Percentiles rank a stretch among this genome's conserved stretches.
Conservation (phyloP, 2,329 filamentous ascomycete species). For the Alternaria burnsii region DNA sequence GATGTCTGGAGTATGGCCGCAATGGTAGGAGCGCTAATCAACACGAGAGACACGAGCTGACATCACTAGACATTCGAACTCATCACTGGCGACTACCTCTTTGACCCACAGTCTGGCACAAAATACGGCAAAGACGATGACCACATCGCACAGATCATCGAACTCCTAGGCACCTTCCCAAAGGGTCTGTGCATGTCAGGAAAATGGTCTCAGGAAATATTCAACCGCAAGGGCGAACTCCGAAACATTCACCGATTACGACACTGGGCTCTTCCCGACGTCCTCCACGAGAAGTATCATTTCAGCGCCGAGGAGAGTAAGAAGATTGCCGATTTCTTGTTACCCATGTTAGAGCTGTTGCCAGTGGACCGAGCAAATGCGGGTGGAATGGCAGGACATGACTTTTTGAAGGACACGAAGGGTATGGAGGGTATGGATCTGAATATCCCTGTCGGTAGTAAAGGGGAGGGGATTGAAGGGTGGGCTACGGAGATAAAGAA, state of each 20-base stretch:
- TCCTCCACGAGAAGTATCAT: conserved; percentile 95
- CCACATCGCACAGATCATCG: conserved; percentile 98
- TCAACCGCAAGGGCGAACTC: conserved; percentile 96
- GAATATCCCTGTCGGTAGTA: conserved; percentile 78
- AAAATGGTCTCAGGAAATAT: conserved; percentile 98
- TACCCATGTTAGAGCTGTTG: conserved; percentile 88
- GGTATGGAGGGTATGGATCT: conserved; percentile 86
- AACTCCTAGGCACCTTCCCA: conserved; percentile 91
- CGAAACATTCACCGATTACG: conserved; percentile 96
- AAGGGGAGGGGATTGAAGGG: conserved; percentile 91
- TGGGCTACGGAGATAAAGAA: conserved; percentile 88
- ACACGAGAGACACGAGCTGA: conserved; percentile 16
- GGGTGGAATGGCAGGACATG: conserved; percentile 89
- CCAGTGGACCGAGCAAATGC: conserved; percentile 93
- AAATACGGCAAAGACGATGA: conserved; percentile 99
- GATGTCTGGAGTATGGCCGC: conserved; percentile 99
- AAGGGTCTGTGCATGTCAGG: conserved; percentile 90
- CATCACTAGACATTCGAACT: conserved; percentile 85
- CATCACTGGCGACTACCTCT: conserved; percentile 97
- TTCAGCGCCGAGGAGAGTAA: conserved; percentile 84
- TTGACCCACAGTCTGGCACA: conserved; percentile 96
- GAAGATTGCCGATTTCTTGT: conserved; percentile 81
- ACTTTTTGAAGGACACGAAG: conserved; percentile 82
- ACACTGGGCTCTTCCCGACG: conserved; percentile 94
- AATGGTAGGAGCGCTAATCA: conserved; percentile 72